Base-by-base conservation (phyloP, 1,284 basidiomycete species). In the Rhizopogon parksii region DNA sequence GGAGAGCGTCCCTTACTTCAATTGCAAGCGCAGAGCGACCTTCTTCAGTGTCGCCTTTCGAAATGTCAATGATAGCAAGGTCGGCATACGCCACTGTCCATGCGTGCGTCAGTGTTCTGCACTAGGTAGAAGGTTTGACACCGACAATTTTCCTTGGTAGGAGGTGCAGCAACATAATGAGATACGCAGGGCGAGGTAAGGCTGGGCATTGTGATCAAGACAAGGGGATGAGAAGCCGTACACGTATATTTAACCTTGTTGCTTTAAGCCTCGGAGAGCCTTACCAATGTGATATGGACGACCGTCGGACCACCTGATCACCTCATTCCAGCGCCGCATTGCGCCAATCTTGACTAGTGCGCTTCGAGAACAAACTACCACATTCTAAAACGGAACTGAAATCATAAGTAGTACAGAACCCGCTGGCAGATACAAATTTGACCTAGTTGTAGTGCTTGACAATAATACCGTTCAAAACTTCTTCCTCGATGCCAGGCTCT, bases 1-100 rank as follows among this genome's bases (percentile, higher is more conserved):
- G 67, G 70, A 88, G 75, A 0, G 84, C 85, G 50, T 80, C 70
- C 37, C 76, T 73, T 4, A 82, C 71, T 58, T 78, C 71, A 17
- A 60, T 56, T 0, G 77, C 75, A 0, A 85, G 71, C 45, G 70
- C 65, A 0, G 63, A 59, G 27, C 75, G 75, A 1, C 74, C 79
- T 52, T 78, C 76, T 0, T 67, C 62, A 1, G 71, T 80, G 12
- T 61, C 56, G 9, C 71, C 71, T 47, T 75, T 74, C 24, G 79
- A 70, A 6, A 88, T 65, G 60, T 88, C 85, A 50, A 88, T 76
- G 47, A 79, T 71, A 14, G 80, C 74, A 17, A 88, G 73, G 39
- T 85, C 76, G 1, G 82, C 86, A 70, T 80, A 86, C 37, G 84
- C 77, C 64, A 84, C 83, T 85, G 34, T 12, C 25, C 35, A 12